Evolutionary conservation across 1,139 yeast species (phyloP), one percentile per base, ranked within the genome.

Genomic region (Debaryomycetaceae sp.): DNA sequence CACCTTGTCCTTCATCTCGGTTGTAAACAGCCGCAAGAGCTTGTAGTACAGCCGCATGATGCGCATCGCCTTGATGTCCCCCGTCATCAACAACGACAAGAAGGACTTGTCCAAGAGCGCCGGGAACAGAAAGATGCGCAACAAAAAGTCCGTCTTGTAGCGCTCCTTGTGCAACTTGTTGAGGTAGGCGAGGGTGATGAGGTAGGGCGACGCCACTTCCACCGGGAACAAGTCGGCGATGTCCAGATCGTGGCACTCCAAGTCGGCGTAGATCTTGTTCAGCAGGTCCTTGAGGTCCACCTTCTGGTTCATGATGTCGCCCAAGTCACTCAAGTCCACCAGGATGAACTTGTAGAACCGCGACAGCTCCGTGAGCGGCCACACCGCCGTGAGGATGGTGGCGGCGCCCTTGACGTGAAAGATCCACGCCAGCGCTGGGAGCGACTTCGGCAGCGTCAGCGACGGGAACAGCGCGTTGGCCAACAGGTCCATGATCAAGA

Each of bases 381-480:
- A 88, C 11, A 88, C 95, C 1, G 96, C 95, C 1, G 95, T 83
- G 35, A 89, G 64, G 29, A 89, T 89, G 0, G 96, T 89, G 4
- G 96, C 96, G 0, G 96, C 96, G 15, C 96, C 97, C 46, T 93
- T 84, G 10, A 89, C 96, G 51, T 89, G 96, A 63, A 86, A 91
- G 35, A 89, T 80, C 97, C 97, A 89, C 0, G 96, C 95, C 5
- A 91, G 80, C 1, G 96, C 91, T 1, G 96, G 95, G 34, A 88
- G 60, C 4, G 85, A 74, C 43, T 77, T 78, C 3, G 72, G 71
- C 4, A 69, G 61, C 18, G 81, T 71, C 3, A 78, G 66, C 4
- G 75, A 67, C 2, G 95, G 88, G 27, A 80, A 66, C 2, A 94
- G 78, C 0, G 96, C 96, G 56, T 89, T 89, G 3, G 97, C 97